These are phyloP conservation scores for Aristolochia fimbriata DNA, from an alignment of 164 flowering plant genomes.

Conservation along the genomic window DNA sequence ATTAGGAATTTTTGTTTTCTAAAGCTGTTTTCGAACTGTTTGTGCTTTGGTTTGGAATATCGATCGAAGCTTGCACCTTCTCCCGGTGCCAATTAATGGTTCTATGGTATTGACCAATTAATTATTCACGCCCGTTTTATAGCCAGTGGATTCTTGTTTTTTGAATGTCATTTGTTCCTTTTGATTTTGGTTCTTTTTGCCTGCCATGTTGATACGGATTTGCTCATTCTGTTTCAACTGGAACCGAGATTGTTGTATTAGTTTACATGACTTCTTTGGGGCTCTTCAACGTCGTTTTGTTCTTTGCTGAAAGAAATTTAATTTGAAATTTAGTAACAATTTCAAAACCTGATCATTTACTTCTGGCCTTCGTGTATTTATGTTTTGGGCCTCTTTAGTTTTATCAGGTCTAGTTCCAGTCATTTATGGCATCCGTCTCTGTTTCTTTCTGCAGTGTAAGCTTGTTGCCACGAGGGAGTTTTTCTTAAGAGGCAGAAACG, in stretches of 20 bases:
- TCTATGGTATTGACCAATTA: no score
- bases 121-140: background rate
- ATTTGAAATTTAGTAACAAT: background rate
- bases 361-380: background rate
- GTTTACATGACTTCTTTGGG: background rate
- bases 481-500: conserved; percentile 37
- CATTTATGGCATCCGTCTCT: background rate
- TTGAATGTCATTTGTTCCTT: background rate
- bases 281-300: background rate
- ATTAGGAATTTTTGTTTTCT: no score
- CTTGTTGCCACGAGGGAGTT: conserved; percentile 36
- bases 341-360: background rate
- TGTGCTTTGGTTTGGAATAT: no score
- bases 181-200: background rate
- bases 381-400: background rate
- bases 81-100: no score
- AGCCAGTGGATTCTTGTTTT: background rate
- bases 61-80: no score
- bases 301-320: background rate
- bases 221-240: background rate
- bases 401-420: background rate
- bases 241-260: background rate
- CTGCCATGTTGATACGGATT: background rate
- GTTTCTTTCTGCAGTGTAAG: conserved; percentile 1
- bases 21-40: no score